A percentile compares a stretch with the other conserved stretches of the same genome.
These are phyloP conservation scores for Hemisphaericaspora lyxosophila DNA, from an alignment of 1,139 yeast species.

Conservation along the genomic window DNA sequence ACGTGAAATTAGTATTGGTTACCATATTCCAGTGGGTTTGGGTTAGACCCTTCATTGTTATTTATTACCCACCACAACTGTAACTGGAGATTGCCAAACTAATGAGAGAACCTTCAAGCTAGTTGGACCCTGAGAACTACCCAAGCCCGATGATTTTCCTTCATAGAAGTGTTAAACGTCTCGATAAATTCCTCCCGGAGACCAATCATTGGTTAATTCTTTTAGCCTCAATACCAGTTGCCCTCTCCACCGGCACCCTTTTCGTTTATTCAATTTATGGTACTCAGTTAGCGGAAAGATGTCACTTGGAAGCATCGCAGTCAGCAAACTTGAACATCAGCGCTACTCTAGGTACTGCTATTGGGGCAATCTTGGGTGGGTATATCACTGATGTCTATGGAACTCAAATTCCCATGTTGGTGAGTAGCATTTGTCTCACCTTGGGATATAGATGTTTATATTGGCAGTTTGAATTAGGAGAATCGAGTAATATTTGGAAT, in stretches of 20 bases:
- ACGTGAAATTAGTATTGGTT: too few relatives aligned
- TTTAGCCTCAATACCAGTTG: slow-evolving; percentile 30
- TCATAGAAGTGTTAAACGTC: slow-evolving; percentile 16
- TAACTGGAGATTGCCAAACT: too few relatives aligned
- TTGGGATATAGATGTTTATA: slow-evolving; percentile 31
- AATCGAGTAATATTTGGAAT: slow-evolving; percentile 15
- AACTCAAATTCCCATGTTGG: slow-evolving; percentile 33
- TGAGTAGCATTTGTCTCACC: slow-evolving; percentile 24
- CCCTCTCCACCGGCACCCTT: slow-evolving; percentile 33
- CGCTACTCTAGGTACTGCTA: slow-evolving; percentile 32
- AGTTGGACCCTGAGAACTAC: background rate
- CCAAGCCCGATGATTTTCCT: slow-evolving; percentile 13
- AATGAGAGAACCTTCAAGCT: too few relatives aligned
- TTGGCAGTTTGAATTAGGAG: slow-evolving; percentile 20
- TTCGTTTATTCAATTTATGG: slow-evolving; percentile 36
- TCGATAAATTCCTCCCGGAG: slow-evolving; percentile 24
- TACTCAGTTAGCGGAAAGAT: slow-evolving; percentile 32
- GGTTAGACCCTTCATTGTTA: too few relatives aligned
- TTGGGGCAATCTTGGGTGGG: slow-evolving; percentile 35
- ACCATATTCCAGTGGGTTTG: too few relatives aligned
- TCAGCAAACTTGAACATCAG: slow-evolving; percentile 32
- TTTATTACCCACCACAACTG: too few relatives aligned
- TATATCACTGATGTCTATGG: slow-evolving; percentile 34
- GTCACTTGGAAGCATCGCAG: slow-evolving; percentile 29
- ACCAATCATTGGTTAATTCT: slow-evolving; percentile 32